These are phyloP conservation scores for Cutaneotrichosporon spelunceum DNA, from an alignment of 1,284 basidiomycete genomes.

Conservation along the genomic window DNA sequence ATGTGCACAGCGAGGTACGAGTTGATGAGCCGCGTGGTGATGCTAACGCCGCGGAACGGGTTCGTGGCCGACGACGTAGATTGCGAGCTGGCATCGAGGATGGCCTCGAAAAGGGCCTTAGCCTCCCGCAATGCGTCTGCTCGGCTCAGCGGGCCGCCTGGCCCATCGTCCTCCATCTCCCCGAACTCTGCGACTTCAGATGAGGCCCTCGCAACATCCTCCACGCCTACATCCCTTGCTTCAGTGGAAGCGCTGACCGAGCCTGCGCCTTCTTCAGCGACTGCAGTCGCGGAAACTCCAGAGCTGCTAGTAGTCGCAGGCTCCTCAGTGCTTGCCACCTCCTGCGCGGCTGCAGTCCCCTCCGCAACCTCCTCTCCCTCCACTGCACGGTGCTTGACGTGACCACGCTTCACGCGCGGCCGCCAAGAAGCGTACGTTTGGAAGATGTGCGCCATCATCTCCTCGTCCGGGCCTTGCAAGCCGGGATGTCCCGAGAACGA, in stretches of 20 bases:
- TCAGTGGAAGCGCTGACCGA: not conserved
- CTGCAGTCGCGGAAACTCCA: too few species aligned
- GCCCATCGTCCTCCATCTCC: not conserved
- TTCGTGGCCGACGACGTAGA: slow-evolving; percentile 18
- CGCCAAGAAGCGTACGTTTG: slow-evolving; percentile 80
- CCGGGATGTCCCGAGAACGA: slow-evolving; percentile 2
- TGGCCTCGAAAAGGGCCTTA: slow-evolving; percentile 64
- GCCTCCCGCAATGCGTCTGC: slow-evolving; percentile 73
- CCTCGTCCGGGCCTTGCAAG: slow-evolving; percentile 59
- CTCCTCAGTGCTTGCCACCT: not conserved
- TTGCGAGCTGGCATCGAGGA: slow-evolving; percentile 57
- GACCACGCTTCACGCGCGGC: slow-evolving; percentile 47
- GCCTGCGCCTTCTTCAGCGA: not conserved
- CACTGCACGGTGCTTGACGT: slow-evolving; percentile 8
- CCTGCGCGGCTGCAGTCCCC: slow-evolving; percentile 11
- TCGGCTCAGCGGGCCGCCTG: slow-evolving; percentile 58
- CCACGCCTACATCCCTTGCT: not conserved
- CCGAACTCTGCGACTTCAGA: not conserved
- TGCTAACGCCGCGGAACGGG: slow-evolving; percentile 61
- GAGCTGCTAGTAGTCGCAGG: not conserved
- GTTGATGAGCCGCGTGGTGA: slow-evolving; percentile 68
- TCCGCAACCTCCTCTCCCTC: slow-evolving; percentile 1
- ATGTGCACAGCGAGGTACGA: slow-evolving; percentile 74
- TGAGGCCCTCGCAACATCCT: slow-evolving; percentile 9
- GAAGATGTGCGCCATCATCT: slow-evolving; percentile 78